phyloP scores from a whole-genome alignment of 2,329 filamentous ascomycete genomes.

The Sarocladium oryzae region DNA sequence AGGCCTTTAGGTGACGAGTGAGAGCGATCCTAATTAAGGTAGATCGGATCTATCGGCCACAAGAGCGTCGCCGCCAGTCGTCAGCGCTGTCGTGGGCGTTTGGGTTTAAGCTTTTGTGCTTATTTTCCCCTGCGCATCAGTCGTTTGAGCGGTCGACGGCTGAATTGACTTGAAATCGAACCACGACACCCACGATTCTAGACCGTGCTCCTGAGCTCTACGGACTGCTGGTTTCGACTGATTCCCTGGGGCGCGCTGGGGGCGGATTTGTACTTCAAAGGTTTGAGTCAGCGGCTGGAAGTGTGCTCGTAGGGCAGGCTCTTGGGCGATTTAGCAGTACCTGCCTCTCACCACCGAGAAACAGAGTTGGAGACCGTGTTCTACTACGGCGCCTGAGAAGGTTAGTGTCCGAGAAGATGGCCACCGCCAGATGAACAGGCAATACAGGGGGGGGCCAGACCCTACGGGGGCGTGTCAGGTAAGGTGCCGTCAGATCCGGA shows the following conservation, averaged over 20 bases:
- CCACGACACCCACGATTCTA: too few relatives aligned
- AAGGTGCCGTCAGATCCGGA: conserved; percentile 8
- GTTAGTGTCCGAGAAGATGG: background rate
- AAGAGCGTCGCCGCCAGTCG: conserved; percentile 5
- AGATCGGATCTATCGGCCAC: conserved; percentile 10
- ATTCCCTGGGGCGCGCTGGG: too few relatives aligned
- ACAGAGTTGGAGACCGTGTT: background rate
- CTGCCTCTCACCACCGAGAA: background rate
- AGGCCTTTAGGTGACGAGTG: conserved; percentile 8
- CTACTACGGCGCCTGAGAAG: background rate
- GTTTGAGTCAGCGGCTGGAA: background rate
- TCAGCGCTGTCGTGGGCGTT: conserved; percentile 9
- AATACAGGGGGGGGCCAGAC: background rate
- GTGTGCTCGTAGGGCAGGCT: too few relatives aligned
- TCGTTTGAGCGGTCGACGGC: background rate
- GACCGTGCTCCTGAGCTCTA: too few relatives aligned
- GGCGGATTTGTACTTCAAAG: background rate
- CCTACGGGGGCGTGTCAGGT: conserved; percentile 6
- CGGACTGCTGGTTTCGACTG: too few relatives aligned
- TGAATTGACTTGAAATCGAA: too few relatives aligned
- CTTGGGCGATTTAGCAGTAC: too few relatives aligned
- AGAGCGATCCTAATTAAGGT: conserved; percentile 9
- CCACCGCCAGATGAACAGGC: too few relatives aligned
- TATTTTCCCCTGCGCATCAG: conserved; percentile 1
- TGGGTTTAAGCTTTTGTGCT: conserved; percentile 10